phyloP scores from a whole-genome alignment of 371 early-diverging fungal genomes.

The Zychaea mexicana region DNA sequence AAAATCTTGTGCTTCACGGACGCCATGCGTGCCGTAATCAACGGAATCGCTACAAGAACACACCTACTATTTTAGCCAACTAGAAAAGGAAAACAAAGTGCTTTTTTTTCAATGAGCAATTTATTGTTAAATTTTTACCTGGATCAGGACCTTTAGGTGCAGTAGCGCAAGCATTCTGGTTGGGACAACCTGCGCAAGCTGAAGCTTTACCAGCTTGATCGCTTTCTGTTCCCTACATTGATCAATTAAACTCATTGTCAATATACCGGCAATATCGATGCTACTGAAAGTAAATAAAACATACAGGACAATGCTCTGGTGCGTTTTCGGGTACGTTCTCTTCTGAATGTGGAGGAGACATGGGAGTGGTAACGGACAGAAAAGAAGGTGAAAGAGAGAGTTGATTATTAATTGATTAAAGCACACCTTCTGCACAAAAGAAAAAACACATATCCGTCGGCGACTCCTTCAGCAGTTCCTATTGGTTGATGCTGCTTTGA shows the following conservation, averaged over 20 bases:
- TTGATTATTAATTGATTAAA: no score
- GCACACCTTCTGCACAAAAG: no score
- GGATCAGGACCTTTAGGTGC: slow-evolving; percentile 95
- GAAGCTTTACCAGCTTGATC: slow-evolving; percentile 90
- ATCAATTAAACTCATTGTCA: no score
- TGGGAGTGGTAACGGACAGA: no score
- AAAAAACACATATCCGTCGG: no score
- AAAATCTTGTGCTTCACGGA: slow-evolving; percentile 82
- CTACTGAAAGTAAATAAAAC: neutral
- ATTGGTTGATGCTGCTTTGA: no score
- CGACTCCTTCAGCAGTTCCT: no score
- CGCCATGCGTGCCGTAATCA: slow-evolving; percentile 71
- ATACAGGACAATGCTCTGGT: slow-evolving; percentile 28
- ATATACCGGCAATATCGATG: no score
- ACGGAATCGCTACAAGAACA: slow-evolving; percentile 58
- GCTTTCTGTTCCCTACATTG: slow-evolving; percentile 76
- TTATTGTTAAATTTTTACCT: slow-evolving; percentile 40
- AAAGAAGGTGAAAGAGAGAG: no score
- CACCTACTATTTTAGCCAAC: neutral
- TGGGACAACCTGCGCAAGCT: slow-evolving; percentile 98
- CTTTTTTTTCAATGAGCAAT: neutral
- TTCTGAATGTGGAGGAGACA: slow-evolving; percentile 24
- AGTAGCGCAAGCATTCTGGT: slow-evolving; percentile 90
- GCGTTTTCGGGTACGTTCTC: slow-evolving; percentile 22
- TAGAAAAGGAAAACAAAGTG: neutral